A percentile compares a stretch with the other conserved stretches of the same genome.
Evolutionary conservation across 2,329 filamentous ascomycete genomes (phyloP).

Genomic region (Colletotrichum nymphaeae): DNA sequence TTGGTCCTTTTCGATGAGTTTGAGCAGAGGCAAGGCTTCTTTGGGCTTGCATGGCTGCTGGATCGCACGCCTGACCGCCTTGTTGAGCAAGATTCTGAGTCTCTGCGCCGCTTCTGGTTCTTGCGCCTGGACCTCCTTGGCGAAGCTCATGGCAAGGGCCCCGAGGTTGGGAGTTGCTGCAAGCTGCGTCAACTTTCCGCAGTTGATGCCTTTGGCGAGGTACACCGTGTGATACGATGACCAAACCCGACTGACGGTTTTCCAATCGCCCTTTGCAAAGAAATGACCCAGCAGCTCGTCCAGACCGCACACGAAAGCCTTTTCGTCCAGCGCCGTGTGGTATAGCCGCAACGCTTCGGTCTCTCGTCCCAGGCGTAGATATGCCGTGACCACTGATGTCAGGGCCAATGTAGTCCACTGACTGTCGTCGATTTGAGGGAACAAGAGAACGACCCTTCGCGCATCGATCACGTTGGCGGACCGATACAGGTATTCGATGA

Average conservation of each 20-base stretch:
- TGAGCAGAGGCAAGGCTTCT: slow-evolving; percentile 52
- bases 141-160: slow-evolving; percentile 47
- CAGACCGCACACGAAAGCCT: slow-evolving; percentile 51
- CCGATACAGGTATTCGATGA: slow-evolving; percentile 56
- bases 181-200: slow-evolving; percentile 38
- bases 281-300: slow-evolving; percentile 56
- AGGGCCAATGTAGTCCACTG: slow-evolving; percentile 55
- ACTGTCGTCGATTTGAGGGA: slow-evolving; percentile 48
- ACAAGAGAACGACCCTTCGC: slow-evolving; percentile 57
- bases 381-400: slow-evolving; percentile 53
- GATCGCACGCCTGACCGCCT: slow-evolving; percentile 46
- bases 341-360: slow-evolving; percentile 54
- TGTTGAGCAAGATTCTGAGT: slow-evolving; percentile 43
- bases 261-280: slow-evolving; percentile 51
- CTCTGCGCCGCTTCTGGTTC: background rate
- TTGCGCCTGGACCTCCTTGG: background rate
- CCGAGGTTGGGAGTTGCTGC: slow-evolving; percentile 43
- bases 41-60: slow-evolving; percentile 47
- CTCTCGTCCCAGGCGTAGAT: slow-evolving; percentile 53
- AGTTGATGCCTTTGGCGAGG: slow-evolving; percentile 1
- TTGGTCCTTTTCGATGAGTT: slow-evolving; percentile 53
- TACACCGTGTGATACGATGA: slow-evolving; percentile 44
- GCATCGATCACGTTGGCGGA: slow-evolving; percentile 57
- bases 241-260: slow-evolving; percentile 50
- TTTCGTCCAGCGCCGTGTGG: slow-evolving; percentile 48